Conservation (phyloP, 2,329 filamentous ascomycete species). For the Fusarium sterilihyphosum region DNA sequence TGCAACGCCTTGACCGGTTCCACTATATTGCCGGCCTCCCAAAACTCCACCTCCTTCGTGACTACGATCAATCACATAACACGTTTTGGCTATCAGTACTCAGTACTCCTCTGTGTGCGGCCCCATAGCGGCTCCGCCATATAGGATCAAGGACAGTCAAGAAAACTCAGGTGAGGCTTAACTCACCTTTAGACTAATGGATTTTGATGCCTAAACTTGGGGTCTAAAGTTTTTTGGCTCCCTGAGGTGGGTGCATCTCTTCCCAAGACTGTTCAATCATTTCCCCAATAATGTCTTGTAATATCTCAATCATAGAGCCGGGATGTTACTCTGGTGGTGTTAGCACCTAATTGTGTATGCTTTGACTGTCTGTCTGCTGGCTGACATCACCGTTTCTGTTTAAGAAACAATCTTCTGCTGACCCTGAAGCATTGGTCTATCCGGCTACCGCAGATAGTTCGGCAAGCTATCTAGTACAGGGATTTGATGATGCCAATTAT, state of each 20-base stretch:
- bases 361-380: background rate
- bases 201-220: background rate
- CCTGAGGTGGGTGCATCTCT: background rate
- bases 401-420: background rate
- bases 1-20: constrained; percentile 4
- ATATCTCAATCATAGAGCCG: background rate
- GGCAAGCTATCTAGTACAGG: background rate
- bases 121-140: constrained; percentile 28
- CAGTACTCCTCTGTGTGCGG: constrained; percentile 19
- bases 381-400: background rate
- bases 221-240: background rate
- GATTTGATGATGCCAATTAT: background rate
- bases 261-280: background rate
- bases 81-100: constrained; percentile 25
- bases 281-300: background rate
- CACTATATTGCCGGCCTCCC: constrained; percentile 1
- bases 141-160: background rate
- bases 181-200: background rate
- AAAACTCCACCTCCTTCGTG: constrained; percentile 18
- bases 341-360: background rate
- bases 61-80: constrained; percentile 41
- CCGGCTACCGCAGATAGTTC: constrained; percentile 11
- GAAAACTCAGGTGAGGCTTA: background rate
- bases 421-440: constrained; percentile 5
- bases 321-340: background rate